Evolutionary conservation across 2,329 filamentous ascomycete genomes (phyloP).

Genomic region (Cladobotryum protrusum): DNA sequence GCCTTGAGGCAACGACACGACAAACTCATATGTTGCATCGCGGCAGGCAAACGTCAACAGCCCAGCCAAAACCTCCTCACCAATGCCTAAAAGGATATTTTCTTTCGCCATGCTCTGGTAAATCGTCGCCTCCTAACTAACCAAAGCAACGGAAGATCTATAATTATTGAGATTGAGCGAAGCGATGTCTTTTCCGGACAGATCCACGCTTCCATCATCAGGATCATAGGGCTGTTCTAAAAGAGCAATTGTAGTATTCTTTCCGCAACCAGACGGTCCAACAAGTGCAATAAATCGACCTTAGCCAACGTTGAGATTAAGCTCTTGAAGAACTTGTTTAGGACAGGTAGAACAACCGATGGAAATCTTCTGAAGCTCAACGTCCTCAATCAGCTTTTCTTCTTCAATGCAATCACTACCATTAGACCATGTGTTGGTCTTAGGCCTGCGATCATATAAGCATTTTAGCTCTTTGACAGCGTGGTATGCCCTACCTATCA

Average conservation of each 20-base stretch:
- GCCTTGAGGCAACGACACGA: slow-evolving; percentile 71
- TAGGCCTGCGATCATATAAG: too few species aligned
- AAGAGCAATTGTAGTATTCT: slow-evolving; percentile 87
- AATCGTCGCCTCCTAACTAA: slow-evolving; percentile 86
- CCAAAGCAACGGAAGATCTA: slow-evolving; percentile 83
- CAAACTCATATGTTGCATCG: slow-evolving; percentile 89
- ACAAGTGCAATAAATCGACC: slow-evolving; percentile 46
- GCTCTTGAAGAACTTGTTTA: too few species aligned
- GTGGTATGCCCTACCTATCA: too few species aligned
- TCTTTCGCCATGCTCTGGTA: slow-evolving; percentile 85
- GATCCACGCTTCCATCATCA: slow-evolving; percentile 66
- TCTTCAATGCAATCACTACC: too few species aligned
- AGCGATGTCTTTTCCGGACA: slow-evolving; percentile 79
- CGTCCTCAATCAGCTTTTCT: too few species aligned
- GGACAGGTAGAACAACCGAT: too few species aligned
- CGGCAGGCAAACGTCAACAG: slow-evolving; percentile 66
- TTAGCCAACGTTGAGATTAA: too few species aligned
- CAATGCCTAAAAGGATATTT: slow-evolving; percentile 88
- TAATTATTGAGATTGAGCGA: slow-evolving; percentile 84
- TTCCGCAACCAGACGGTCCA: slow-evolving; percentile 88
- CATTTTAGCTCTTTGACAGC: too few species aligned
- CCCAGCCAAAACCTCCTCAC: slow-evolving; percentile 51
- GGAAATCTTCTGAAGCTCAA: too few species aligned
- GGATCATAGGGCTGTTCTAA: slow-evolving; percentile 93
- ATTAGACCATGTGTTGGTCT: too few species aligned